Conservation (phyloP, 495 filamentous ascomycete genomes). For the Aspergillus indologenus region DNA sequence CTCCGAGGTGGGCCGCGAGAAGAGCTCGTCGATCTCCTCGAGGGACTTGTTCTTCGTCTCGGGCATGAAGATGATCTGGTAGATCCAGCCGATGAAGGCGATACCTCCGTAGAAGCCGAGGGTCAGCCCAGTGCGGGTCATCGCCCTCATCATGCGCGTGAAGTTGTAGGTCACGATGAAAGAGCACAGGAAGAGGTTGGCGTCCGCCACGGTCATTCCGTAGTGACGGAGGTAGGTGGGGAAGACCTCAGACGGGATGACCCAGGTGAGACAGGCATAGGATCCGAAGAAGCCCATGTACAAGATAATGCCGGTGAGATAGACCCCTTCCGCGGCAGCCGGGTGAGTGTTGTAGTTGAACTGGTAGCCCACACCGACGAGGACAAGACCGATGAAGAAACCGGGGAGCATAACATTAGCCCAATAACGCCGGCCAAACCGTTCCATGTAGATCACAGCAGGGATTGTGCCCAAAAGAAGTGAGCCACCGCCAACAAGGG, state of each 20-base stretch:
- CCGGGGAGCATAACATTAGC: constrained; percentile 59
- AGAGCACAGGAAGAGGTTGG: constrained; percentile 55
- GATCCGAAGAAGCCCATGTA: constrained; percentile 63
- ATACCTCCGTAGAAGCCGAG: constrained; percentile 62
- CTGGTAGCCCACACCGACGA: constrained; percentile 54
- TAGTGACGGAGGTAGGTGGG: constrained; percentile 58
- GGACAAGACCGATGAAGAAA: constrained; percentile 57
- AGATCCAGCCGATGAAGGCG: constrained; percentile 54
- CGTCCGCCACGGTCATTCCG: constrained; percentile 58
- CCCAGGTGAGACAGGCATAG: constrained; percentile 62
- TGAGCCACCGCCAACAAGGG: constrained; percentile 58
- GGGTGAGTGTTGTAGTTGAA: constrained; percentile 38
- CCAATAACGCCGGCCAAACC: constrained; percentile 60
- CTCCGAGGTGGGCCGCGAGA: constrained; percentile 52
- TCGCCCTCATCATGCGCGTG: constrained; percentile 53
- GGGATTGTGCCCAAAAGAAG: constrained; percentile 56
- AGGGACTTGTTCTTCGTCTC: constrained; percentile 63
- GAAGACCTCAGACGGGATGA: constrained; percentile 58
- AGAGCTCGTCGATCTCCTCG: constrained; percentile 59
- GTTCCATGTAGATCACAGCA: constrained; percentile 59
- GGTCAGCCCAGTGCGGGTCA: constrained; percentile 54
- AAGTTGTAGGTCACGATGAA: constrained; percentile 67
- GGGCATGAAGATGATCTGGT: constrained; percentile 60
- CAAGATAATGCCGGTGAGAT: constrained; percentile 55
- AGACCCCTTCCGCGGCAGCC: constrained; percentile 45